Base-by-base conservation (phyloP, 352 stramenopile genomes). In the Phytophthora sp. region DNA sequence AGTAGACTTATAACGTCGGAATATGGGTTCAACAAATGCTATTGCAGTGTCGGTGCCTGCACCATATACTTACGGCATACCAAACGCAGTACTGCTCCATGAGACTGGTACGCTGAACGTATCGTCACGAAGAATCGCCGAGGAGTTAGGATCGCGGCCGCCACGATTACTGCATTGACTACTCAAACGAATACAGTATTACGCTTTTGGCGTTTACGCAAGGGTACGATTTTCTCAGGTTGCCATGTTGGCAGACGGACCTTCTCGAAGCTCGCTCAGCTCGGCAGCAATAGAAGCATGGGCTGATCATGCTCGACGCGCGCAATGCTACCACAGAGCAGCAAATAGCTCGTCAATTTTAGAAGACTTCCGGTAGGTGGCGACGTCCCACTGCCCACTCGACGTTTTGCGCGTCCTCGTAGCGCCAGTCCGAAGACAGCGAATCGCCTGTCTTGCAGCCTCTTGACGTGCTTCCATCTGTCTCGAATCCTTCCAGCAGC, bases 1-100 rank as follows among this genome's bases (percentile, higher is more conserved):
- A n/a, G n/a, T n/a, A n/a, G 53, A 60, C 53, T 60, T 3, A 3
- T 12, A 46, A 66, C 27, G 50, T 55, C 59, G 59, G 60, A 68
- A 62, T 24, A 63, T 56, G 51, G 57, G 30, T 39, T 53, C 57
- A 65, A 65, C n/a, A 49, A 56, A 38, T 31, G 4, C 18, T 42
- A 31, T 8, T 1, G 27, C 27, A 1, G n/a, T 29, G 7, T 15
- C 13, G 13, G 18, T 20, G 18, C 12, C 15, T 26, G 12, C 7
- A 9, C 7, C 6, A 18, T 11, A 30, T 21, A 18, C 29, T n/a
- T n/a, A n/a, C n/a, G n/a, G n/a, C n/a, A n/a, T n/a, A n/a, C n/a
- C n/a, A n/a, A n/a, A n/a, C n/a, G n/a, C n/a, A n/a, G n/a, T n/a
- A n/a, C n/a, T n/a, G n/a, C n/a, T n/a, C n/a, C n/a, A n/a, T n/a